These are phyloP conservation scores for Verticillium longisporum DNA, from an alignment of 2,329 filamentous ascomycete genomes.

Conservation along the genomic window DNA sequence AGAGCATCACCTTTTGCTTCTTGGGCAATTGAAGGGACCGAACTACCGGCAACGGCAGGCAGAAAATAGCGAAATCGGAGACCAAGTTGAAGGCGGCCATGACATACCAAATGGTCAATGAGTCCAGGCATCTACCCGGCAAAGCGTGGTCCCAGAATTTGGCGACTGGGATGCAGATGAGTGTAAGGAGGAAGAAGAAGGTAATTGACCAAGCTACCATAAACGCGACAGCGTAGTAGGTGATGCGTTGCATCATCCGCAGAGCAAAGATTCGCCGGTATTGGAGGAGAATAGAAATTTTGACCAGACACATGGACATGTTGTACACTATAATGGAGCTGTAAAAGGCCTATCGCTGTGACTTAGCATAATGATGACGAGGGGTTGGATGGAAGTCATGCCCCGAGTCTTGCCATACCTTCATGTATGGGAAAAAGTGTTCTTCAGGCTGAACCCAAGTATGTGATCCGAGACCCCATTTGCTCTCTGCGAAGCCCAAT, in stretches of 20 bases:
- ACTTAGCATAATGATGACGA: not conserved
- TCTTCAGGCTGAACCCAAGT: slow-evolving; percentile 9
- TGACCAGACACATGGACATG: slow-evolving; percentile 22
- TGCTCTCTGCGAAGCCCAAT: slow-evolving; percentile 11
- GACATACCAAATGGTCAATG: slow-evolving; percentile 19
- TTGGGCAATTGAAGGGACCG: slow-evolving; percentile 13
- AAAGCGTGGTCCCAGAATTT: slow-evolving; percentile 16
- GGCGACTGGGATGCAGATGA: slow-evolving; percentile 20
- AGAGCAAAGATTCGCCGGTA: slow-evolving; percentile 29
- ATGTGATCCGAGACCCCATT: slow-evolving; percentile 17
- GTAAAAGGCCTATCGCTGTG: slow-evolving; percentile 18
- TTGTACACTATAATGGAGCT: slow-evolving; percentile 26
- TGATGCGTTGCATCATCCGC: slow-evolving; percentile 14
- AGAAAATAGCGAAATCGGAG: slow-evolving; percentile 18
- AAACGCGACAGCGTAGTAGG: slow-evolving; percentile 17
- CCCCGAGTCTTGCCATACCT: slow-evolving; percentile 8
- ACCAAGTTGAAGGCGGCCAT: slow-evolving; percentile 19
- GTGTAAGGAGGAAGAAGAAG: slow-evolving; percentile 19
- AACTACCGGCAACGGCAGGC: slow-evolving; percentile 18
- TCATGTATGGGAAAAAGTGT: slow-evolving; percentile 13
- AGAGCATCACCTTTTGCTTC: slow-evolving; percentile 16
- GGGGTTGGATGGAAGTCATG: not conserved
- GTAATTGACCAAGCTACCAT: slow-evolving; percentile 19
- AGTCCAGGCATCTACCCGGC: slow-evolving; percentile 16
- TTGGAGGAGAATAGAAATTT: slow-evolving; percentile 29